Base-by-base conservation (phyloP, 2,329 filamentous ascomycete species). In the Colletotrichum lentis region DNA sequence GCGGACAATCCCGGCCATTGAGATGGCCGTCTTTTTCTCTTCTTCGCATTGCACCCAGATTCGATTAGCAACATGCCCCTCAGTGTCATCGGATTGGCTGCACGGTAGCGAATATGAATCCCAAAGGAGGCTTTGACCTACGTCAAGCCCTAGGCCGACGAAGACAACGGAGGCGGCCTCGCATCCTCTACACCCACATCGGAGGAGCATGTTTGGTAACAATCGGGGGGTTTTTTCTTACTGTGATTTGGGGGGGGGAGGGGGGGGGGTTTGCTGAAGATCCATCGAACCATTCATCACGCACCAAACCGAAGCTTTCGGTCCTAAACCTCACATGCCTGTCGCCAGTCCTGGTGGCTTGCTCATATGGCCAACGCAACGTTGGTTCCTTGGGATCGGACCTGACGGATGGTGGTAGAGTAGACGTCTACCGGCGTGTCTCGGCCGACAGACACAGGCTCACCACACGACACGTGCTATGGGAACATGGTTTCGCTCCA, bases 1-100 rank as follows among this genome's bases (percentile, higher is more conserved):
- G 71, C 74, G 73, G 73, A 71, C 72, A 73, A 72, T 72, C 70
- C 69, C 75, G 76, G 74, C 75, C 74, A 73, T 74, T 73, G 76
- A 73, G 70, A 76, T 74, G 73, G 73, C 72, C 69, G 70, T 67
- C 18, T 24, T 18, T 49, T 49, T 27, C 2, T 52, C 72, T 5
- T 52, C 72, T 70, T 46, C 41, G 66, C 65, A 67, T 69, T 72
- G 69, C 70, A 69, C 72, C 71, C 70, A 71, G 70, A 71, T 66
- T 59, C 72, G 71, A 72, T 72, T 68, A 66, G 58, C 64, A 64
- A 71, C 64, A 69, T 71, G 56, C 63, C 27, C 27, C 41, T 69
- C 61, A 47, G 70, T 60, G 62, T 64, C 49, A 52, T 65, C 16
- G 68, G 64, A 66, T 68, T 69, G 62, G 66, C 55, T 69, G 50